Evolutionary conservation across 257 asterid genomes (phyloP).

Genomic region (Paraleonurus japonicus): DNA sequence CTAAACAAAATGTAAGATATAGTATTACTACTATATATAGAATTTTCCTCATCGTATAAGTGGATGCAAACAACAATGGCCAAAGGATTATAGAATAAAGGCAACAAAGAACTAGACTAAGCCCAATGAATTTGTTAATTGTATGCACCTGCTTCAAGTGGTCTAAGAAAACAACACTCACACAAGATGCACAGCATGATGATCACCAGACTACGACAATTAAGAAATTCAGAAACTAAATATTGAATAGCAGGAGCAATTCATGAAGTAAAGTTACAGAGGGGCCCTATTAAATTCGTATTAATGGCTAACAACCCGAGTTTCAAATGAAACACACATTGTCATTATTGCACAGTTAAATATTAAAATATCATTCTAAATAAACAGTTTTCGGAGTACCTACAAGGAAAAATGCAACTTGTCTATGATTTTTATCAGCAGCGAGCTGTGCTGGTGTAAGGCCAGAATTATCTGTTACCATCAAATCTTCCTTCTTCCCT

Average conservation of each 20-base stretch:
- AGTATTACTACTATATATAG: background rate
- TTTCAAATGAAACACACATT: background rate
- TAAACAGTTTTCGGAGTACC: conserved; percentile 42
- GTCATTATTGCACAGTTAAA: background rate
- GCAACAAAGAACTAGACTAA: background rate
- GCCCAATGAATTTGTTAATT: background rate
- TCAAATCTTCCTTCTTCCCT: conserved; percentile 93
- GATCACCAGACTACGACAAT: background rate
- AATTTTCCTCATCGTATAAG: background rate
- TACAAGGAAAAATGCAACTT: conserved; percentile 99
- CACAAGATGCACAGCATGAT: background rate
- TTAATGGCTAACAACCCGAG: background rate
- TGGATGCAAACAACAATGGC: background rate
- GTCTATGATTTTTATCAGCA: conserved; percentile 89
- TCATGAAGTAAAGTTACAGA: background rate
- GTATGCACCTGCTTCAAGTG: background rate
- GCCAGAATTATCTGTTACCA: conserved; percentile 82
- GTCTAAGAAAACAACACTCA: background rate
- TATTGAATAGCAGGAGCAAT: background rate
- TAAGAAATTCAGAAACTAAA: background rate
- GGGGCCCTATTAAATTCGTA: background rate
- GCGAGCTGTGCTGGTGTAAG: conserved; percentile 99
- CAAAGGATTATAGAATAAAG: background rate
- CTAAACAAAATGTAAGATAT: background rate
- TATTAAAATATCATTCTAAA: background rate